A percentile compares a stretch with the other conserved stretches of the same genome.
Conservation (phyloP, 805 yeast species). For the Torulaspora maleeae region DNA sequence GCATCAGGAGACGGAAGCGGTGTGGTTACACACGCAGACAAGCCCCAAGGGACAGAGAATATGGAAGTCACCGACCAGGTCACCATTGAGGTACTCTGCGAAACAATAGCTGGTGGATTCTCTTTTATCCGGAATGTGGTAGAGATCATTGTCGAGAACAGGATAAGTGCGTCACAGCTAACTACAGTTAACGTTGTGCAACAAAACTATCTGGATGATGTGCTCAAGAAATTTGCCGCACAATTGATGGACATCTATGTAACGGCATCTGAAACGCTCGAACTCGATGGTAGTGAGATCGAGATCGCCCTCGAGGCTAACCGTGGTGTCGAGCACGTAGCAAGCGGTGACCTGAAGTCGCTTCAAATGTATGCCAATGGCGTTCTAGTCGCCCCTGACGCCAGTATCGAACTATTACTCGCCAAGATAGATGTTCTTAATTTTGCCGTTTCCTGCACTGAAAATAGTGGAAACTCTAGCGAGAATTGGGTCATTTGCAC, state of each 20-base stretch:
- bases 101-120: conserved; percentile 20
- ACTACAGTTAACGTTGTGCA: conserved; percentile 18
- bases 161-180: conserved; percentile 4
- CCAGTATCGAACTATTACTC: conserved; percentile 12
- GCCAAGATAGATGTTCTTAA: conserved; percentile 21
- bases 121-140: conserved; percentile 21
- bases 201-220: conserved; percentile 21
- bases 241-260: conserved; percentile 21
- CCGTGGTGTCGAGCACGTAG: conserved; percentile 14
- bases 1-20: conserved; percentile 19
- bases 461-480: background rate
- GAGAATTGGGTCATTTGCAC: conserved; percentile 24
- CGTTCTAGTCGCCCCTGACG: background rate
- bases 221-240: conserved; percentile 12
- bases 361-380: conserved; percentile 10
- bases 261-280: background rate
- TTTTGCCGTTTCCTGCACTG: conserved; percentile 16
- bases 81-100: conserved; percentile 23
- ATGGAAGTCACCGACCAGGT: conserved; percentile 31
- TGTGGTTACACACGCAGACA: conserved; percentile 7
- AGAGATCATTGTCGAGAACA: conserved; percentile 20
- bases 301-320: conserved; percentile 13
- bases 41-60: conserved; percentile 12
- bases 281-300: conserved; percentile 12
- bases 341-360: conserved; percentile 10